Base-by-base conservation (phyloP, 208 protist species). In the Endotrypanum monterogeii region DNA sequence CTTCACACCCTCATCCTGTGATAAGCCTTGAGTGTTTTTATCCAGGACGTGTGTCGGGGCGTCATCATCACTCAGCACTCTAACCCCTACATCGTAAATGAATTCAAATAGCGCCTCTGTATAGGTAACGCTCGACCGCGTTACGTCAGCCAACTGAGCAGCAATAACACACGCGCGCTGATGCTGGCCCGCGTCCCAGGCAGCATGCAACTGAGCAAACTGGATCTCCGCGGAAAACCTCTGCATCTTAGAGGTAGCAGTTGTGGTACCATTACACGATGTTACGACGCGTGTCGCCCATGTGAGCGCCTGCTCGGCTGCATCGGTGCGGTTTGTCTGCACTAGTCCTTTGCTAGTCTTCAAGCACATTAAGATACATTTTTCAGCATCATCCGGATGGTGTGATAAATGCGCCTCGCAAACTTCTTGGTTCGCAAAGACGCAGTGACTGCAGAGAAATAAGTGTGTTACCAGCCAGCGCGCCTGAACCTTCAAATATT, bases 291-390 rank as follows among this genome's bases (percentile, higher is more conserved):
- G 35, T 3, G 55, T 14, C 0, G 82, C 78, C 56, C 71, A 73
- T 23, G 41, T 14, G 20, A 94, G 37, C 39, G 89, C 39, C 51
- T 68, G 51, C 35, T 71, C 62, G 63, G 84, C 80, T 30, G 44
- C 56, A 2, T 55, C 74, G 1, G 37, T 20, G 16, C n/a, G 23
- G 46, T 20, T 18, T 16, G 23, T 14, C 28, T 35, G 54, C 1
- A 69, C 69, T 3, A 94, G 61, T 8, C 61, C 67, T 23, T 89
- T 91, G 52, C 82, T 80, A 23, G 90, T 88, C 72, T 94, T 94
- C 9, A 96, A 74, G 57, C 89, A 96, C 83, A 96, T 90, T 1
- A 96, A 37, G 28, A 94, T 82, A 79, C 86, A 92, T 55, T 90
- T 86, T 61, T 94, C 89, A 1, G 82, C 80, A 25, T 94, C 88